Evolutionary conservation across 345 rosid species (phyloP).

Genomic region (Rhodomyrtus tomentosa): DNA sequence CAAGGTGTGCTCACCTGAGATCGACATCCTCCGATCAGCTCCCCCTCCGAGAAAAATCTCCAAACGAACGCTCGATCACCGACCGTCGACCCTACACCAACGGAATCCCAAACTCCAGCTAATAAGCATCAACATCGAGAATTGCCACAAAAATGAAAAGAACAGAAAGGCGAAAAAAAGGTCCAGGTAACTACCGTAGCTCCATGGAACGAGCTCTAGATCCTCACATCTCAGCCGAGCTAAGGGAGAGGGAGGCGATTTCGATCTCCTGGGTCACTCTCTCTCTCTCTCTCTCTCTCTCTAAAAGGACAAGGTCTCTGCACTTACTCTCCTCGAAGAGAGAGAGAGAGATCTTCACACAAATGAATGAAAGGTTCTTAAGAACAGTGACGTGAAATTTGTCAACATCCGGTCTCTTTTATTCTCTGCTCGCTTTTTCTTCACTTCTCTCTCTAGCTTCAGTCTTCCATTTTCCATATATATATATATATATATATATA

Average conservation of each 20-base stretch:
- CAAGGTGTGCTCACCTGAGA: neutral
- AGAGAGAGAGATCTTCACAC: slow-evolving; percentile 56
- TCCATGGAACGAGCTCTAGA: neutral
- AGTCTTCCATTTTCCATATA: neutral
- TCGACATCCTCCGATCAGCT: neutral
- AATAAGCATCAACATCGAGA: neutral
- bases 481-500: neutral
- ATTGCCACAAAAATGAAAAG: neutral
- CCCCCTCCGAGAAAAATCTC: neutral
- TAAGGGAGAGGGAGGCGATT: slow-evolving; percentile 7
- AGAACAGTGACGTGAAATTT: slow-evolving; percentile 84
- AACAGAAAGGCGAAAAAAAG: neutral
- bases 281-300: neutral
- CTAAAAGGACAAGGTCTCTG: too few species aligned
- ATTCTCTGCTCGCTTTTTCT: slow-evolving; percentile 62
- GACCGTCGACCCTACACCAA: neutral
- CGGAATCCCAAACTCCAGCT: neutral
- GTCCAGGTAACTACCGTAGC: neutral
- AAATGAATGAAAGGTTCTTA: slow-evolving; percentile 64
- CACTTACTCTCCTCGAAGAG: too few species aligned
- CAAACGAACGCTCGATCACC: neutral
- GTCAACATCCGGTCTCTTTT: slow-evolving; percentile 84
- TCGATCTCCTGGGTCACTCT: neutral
- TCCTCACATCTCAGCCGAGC: slow-evolving; percentile 20
- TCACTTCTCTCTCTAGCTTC: slow-evolving; percentile 3